A percentile compares a stretch with the other conserved stretches of the same genome.
Conservation (phyloP, 139 green algal genomes). For the Microglena sp. region DNA sequence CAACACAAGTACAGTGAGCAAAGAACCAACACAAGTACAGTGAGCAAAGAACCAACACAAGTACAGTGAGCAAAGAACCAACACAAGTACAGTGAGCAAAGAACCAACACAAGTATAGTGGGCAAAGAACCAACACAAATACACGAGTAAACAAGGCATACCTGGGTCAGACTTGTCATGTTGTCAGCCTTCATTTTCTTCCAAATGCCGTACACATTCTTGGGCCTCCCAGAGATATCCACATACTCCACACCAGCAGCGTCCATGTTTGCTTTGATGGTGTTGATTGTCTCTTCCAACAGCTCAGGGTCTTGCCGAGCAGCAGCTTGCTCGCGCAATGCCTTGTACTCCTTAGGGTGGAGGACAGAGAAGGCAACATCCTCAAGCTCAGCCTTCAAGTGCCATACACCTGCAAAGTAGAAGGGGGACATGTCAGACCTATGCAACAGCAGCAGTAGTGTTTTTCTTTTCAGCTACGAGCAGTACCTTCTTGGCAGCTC, state of each 20-base stretch:
- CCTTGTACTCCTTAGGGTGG: conserved; percentile 37
- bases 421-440: no score
- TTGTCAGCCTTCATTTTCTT: conserved; percentile 63
- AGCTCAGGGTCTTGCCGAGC: conserved; percentile 20
- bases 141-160: conserved; percentile 17
- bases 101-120: no score
- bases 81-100: no score
- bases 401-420: no score
- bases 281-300: conserved; percentile 28
- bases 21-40: no score
- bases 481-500: no score
- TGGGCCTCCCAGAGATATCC: conserved; percentile 81
- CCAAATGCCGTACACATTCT: conserved; percentile 85
- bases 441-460: no score
- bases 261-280: conserved; percentile 24
- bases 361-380: conserved; percentile 74
- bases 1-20: no score
- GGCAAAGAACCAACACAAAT: no score
- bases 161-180: conserved; percentile 26
- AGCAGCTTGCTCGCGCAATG: conserved; percentile 10
- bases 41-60: no score
- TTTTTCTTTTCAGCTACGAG: no score
- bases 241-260: conserved; percentile 29
- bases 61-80: no score
- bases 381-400: conserved; percentile 84